Conservation (phyloP, 805 yeast species). For the Torulaspora quercuum region DNA sequence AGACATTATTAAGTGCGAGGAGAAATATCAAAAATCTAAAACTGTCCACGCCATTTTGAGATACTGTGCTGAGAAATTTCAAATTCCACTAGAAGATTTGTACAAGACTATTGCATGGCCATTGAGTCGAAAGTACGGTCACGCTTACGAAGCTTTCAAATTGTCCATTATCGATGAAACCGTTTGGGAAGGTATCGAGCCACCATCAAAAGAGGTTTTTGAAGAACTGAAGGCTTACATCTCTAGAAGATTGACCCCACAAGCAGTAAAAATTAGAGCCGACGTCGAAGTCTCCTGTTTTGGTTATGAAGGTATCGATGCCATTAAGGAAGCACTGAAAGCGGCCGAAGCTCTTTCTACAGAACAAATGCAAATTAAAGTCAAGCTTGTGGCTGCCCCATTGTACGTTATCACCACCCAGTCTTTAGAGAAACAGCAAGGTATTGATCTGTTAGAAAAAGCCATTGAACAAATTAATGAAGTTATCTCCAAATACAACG, state of each 20-base stretch:
- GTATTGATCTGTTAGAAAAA: slow-evolving; percentile 70
- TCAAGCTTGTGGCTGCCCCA: slow-evolving; percentile 96
- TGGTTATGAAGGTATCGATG: slow-evolving; percentile 96
- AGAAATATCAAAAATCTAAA: slow-evolving; percentile 92
- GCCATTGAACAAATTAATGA: slow-evolving; percentile 76
- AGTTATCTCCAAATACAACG: slow-evolving; percentile 70
- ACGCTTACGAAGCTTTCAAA: slow-evolving; percentile 96
- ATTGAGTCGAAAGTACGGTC: slow-evolving; percentile 89
- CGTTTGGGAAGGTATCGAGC: slow-evolving; percentile 74
- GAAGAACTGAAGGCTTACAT: slow-evolving; percentile 85
- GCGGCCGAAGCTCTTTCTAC: slow-evolving; percentile 84
- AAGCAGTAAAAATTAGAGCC: slow-evolving; percentile 97
- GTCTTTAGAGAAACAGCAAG: slow-evolving; percentile 86
- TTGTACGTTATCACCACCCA: slow-evolving; percentile 89
- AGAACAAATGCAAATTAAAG: slow-evolving; percentile 84
- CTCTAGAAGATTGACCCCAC: slow-evolving; percentile 92
- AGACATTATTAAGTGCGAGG: slow-evolving; percentile 96
- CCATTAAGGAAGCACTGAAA: slow-evolving; percentile 82
- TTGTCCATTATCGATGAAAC: slow-evolving; percentile 85
- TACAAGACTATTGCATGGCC: slow-evolving; percentile 97
- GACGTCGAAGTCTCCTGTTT: slow-evolving; percentile 97
- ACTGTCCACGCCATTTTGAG: slow-evolving; percentile 97
- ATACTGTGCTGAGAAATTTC: slow-evolving; percentile 97
- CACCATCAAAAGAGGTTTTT: slow-evolving; percentile 71
- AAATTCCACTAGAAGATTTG: slow-evolving; percentile 76